Evolutionary conservation across 768 basidiomycete genomes (phyloP), one percentile per base, ranked within the genome.

Genomic region (Agaricus subrufescens): DNA sequence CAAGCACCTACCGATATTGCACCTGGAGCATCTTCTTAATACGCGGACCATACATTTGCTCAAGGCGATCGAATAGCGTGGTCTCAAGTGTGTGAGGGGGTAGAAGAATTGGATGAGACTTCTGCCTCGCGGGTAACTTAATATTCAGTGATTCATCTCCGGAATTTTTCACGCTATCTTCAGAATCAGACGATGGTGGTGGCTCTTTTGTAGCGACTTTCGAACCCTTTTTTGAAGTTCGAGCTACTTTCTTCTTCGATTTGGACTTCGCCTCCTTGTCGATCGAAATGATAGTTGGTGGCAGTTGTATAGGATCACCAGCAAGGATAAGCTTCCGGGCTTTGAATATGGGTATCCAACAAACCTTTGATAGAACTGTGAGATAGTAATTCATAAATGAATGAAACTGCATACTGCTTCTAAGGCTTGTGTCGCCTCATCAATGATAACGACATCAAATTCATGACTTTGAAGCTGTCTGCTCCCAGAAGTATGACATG

Each of bases 331-430:
- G 73, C 67, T 94, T 96, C 72, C 86, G 88, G 1, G 85, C 89
- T 68, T 95, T 96, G 70, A 95, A 83, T 54, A 98, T 89, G 0
- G 97, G 95, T 31, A 98, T 83, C 94, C 96, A 98, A 71, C 94
- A 98, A 4, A 88, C 87, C 88, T 89, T 58, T 3, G 56, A 11
- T 47, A n/a, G n/a, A 19, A 46, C 14, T 6, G 25, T 29, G 8
- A 34, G 30, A 27, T 39, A 46, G 27, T 37, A 48, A 46, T 61
- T 60, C 58, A 58, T 40, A 19, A 52, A 31, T 34, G 30, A 23
- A 23, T 12, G 30, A 37, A 10, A 29, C 27, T 12, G 67, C 82
- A 57, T 65, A 94, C 94, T 25, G 94, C 93, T 72, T 99, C 96
- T 12, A 97, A 66, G 3, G 95, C 96, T 68, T 98, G 97, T 0